Evolutionary conservation across 805 yeast genomes (phyloP).

Genomic region (Torulaspora indica): DNA sequence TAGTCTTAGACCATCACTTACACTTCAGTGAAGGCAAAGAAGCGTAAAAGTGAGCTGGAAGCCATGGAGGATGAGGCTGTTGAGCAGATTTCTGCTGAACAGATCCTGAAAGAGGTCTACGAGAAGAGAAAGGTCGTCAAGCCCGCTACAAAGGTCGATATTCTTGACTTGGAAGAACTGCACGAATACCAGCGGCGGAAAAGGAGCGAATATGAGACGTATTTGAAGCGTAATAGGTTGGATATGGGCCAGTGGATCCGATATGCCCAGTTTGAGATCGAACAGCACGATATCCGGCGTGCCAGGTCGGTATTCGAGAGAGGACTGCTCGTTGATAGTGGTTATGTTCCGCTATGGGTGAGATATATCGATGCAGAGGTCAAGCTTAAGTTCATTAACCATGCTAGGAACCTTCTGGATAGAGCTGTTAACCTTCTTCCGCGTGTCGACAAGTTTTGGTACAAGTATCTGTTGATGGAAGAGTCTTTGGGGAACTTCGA

Average conservation of each 20-base stretch:
- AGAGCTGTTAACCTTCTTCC: slow-evolving; percentile 74
- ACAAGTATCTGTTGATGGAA: slow-evolving; percentile 72
- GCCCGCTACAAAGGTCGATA: slow-evolving; percentile 38
- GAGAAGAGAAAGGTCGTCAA: slow-evolving; percentile 40
- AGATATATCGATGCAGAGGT: slow-evolving; percentile 77
- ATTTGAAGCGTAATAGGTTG: slow-evolving; percentile 75
- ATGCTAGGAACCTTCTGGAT: slow-evolving; percentile 80
- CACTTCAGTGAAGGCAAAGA: not conserved
- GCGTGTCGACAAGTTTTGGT: slow-evolving; percentile 81
- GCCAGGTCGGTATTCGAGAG: slow-evolving; percentile 88
- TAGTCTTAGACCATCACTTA: not conserved
- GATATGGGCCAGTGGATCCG: slow-evolving; percentile 87
- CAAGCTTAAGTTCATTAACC: slow-evolving; percentile 66
- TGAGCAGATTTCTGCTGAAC: slow-evolving; percentile 63
- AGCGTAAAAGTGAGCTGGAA: not conserved
- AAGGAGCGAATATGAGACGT: slow-evolving; percentile 78
- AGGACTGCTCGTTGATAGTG: slow-evolving; percentile 70
- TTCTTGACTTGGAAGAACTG: slow-evolving; percentile 75
- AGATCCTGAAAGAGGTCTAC: slow-evolving; percentile 58
- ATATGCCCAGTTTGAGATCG: slow-evolving; percentile 83
- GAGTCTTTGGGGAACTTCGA: slow-evolving; percentile 64
- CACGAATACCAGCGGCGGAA: slow-evolving; percentile 69
- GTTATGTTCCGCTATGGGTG: slow-evolving; percentile 80
- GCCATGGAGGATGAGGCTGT: slow-evolving; percentile 27
- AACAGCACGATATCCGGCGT: slow-evolving; percentile 69